These are phyloP conservation scores for Fusarium compactum DNA, from an alignment of 2,329 filamentous ascomycete species.

Conservation along the genomic window DNA sequence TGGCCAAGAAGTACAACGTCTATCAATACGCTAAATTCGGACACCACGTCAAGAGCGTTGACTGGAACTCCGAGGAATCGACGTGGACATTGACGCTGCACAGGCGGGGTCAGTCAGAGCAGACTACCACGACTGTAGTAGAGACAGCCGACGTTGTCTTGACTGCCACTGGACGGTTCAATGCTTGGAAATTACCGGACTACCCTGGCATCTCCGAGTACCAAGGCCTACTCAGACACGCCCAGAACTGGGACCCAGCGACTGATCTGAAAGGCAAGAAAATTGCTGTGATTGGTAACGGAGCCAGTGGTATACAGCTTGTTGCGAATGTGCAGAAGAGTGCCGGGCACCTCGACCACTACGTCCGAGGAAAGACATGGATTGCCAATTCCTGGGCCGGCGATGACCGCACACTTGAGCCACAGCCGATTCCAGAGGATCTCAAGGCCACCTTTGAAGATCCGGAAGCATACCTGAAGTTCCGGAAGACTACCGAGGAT, in stretches of 20 bases:
- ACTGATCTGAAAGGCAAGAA: background rate
- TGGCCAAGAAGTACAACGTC: conserved; percentile 72
- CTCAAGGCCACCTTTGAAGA: background rate
- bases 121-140: background rate
- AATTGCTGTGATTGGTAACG: conserved; percentile 7
- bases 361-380: conserved; percentile 1
- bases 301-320: conserved; percentile 4
- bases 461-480: background rate
- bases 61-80: background rate
- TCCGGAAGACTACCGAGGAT: background rate
- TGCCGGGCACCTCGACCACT: background rate
- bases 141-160: conserved; percentile 66
- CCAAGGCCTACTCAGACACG: conserved; percentile 44
- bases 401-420: background rate
- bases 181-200: conserved; percentile 65
- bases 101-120: background rate
- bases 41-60: background rate
- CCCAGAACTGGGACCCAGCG: conserved; percentile 2
- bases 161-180: conserved; percentile 71
- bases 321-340: background rate
- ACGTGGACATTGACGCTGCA: conserved; percentile 57
- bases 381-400: background rate
- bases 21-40: conserved; percentile 58
- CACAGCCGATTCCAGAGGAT: background rate
- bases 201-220: conserved; percentile 67